Conservation (phyloP, 345 rosid genomes). For the Acer yangbiense region DNA sequence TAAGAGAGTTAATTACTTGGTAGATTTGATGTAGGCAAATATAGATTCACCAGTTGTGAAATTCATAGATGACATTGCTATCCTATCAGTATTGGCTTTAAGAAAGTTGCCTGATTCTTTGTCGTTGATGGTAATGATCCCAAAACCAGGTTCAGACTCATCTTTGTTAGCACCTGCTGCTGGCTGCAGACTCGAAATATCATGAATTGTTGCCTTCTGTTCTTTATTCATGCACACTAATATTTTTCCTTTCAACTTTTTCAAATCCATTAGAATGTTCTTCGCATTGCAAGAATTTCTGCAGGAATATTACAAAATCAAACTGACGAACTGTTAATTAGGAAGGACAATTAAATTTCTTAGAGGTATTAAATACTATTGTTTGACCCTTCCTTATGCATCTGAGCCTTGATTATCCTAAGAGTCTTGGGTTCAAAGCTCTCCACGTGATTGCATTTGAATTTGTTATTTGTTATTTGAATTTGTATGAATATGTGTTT, state of each 20-base stretch:
- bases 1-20: slow-evolving; percentile 33
- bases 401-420: no score
- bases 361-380: no score
- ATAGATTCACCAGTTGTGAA: slow-evolving; percentile 37
- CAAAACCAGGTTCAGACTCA: slow-evolving; percentile 36
- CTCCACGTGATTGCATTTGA: no score
- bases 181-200: slow-evolving; percentile 30
- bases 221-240: slow-evolving; percentile 43
- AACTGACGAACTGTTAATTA: neutral
- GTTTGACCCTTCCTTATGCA: no score
- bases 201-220: slow-evolving; percentile 17
- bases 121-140: slow-evolving; percentile 53
- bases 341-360: no score
- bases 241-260: slow-evolving; percentile 64
- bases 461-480: no score
- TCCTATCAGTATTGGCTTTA: no score
- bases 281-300: slow-evolving; percentile 17
- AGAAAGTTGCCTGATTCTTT: neutral
- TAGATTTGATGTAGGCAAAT: slow-evolving; percentile 42
- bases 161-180: neutral
- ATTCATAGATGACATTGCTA: slow-evolving; percentile 33
- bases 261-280: slow-evolving; percentile 40
- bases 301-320: neutral
- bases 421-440: no score
- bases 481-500: no score